These are phyloP conservation scores for Kalanchoe fedtschenkoi DNA, from an alignment of 164 flowering plant species.

Conservation along the genomic window DNA sequence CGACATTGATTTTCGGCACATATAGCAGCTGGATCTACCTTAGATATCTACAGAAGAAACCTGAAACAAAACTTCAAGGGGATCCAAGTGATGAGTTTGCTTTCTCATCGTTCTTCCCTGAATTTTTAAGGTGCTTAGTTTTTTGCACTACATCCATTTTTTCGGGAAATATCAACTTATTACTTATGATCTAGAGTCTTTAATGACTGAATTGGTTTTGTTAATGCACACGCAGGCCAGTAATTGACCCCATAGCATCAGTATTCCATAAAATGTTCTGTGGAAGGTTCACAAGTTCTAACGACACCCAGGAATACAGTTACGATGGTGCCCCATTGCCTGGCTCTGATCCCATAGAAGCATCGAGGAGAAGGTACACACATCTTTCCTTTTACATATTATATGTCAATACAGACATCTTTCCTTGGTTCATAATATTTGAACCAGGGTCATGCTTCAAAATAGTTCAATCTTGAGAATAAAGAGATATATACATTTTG, in stretches of 20 bases:
- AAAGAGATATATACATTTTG: background rate
- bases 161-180: background rate
- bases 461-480: background rate
- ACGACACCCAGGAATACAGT: conserved; percentile 41
- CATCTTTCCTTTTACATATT: conserved; percentile 4
- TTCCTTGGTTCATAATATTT: too few species aligned
- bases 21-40: conserved; percentile 90
- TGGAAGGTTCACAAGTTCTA: conserved; percentile 48
- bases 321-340: conserved; percentile 63
- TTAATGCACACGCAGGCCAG: conserved; percentile 50
- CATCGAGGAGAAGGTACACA: conserved; percentile 86
- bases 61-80: conserved; percentile 72
- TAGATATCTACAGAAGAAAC: conserved; percentile 69
- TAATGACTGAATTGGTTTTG: conserved; percentile 7
- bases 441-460: background rate
- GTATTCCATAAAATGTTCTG: conserved; percentile 67
- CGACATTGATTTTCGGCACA: conserved; percentile 71
- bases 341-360: conserved; percentile 85
- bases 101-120: conserved; percentile 91
- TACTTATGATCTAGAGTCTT: background rate
- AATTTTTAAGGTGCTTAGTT: conserved; percentile 44
- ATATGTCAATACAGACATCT: background rate
- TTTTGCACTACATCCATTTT: background rate
- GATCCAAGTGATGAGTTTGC: conserved; percentile 97
- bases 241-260: conserved; percentile 73